Percentiles rank a stretch among this genome's conserved stretches.
These are phyloP conservation scores for Suzukiozyma palmioleophila DNA, from an alignment of 1,139 yeast genomes.

Conservation along the genomic window DNA sequence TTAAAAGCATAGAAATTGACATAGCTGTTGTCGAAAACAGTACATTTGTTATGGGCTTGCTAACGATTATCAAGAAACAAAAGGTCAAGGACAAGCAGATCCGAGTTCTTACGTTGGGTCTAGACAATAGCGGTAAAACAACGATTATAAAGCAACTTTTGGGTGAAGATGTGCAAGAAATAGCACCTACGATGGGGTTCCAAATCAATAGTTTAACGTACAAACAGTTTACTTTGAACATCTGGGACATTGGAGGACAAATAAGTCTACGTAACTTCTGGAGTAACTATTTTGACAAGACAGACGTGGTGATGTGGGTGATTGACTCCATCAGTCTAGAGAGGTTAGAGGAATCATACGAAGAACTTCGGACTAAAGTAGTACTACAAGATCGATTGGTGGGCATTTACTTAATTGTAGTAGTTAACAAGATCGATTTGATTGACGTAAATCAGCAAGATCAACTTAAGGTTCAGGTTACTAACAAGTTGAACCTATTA, in stretches of 20 bases:
- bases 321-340: slow-evolving; percentile 64
- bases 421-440: slow-evolving; percentile 57
- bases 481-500: slow-evolving; percentile 19
- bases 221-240: slow-evolving; percentile 32
- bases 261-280: slow-evolving; percentile 73
- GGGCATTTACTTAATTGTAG: slow-evolving; percentile 58
- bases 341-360: slow-evolving; percentile 59
- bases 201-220: slow-evolving; percentile 42
- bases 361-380: slow-evolving; percentile 57
- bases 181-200: slow-evolving; percentile 53
- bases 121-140: slow-evolving; percentile 89
- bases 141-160: slow-evolving; percentile 67
- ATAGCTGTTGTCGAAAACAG: not conserved
- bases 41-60: slow-evolving; percentile 60
- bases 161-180: slow-evolving; percentile 37
- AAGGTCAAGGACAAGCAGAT: slow-evolving; percentile 75
- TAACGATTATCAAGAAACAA: slow-evolving; percentile 78
- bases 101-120: slow-evolving; percentile 70
- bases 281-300: slow-evolving; percentile 86
- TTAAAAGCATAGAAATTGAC: not conserved
- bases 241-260: slow-evolving; percentile 94
- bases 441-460: slow-evolving; percentile 18
- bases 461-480: slow-evolving; percentile 15
- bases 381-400: slow-evolving; percentile 62
- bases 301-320: slow-evolving; percentile 90